Conservation (phyloP, 257 asterid species). For the Fraxinus quadrangulata region DNA sequence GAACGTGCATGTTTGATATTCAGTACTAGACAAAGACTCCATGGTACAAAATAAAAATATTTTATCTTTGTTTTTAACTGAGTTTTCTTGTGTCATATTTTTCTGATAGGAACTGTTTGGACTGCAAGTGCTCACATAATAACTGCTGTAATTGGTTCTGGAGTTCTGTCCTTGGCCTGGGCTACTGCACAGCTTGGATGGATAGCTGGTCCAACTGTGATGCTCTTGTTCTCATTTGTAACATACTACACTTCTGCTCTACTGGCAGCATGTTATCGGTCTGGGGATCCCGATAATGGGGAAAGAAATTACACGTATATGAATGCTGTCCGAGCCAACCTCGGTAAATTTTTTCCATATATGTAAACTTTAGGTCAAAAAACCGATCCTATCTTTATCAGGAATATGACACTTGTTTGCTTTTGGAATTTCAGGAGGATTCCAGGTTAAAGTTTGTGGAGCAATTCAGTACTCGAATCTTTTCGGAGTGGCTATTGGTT, state of each 20-base stretch:
- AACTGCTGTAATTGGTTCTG: constrained; percentile 53
- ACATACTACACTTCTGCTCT: constrained; percentile 49
- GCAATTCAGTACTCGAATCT: constrained; percentile 46
- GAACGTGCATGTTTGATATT: not conserved
- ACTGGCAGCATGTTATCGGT: constrained; percentile 43
- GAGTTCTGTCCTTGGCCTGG: constrained; percentile 50
- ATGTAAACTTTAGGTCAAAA: not conserved
- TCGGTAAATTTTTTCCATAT: constrained; percentile 24
- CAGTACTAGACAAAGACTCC: not conserved
- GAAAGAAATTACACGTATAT: constrained; percentile 50
- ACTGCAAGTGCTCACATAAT: constrained; percentile 52
- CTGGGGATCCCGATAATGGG: constrained; percentile 43
- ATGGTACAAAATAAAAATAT: not conserved
- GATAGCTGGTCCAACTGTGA: constrained; percentile 43
- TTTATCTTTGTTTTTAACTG: not conserved
- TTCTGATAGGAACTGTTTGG: constrained; percentile 37
- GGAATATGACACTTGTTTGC: not conserved
- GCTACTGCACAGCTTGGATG: constrained; percentile 51
- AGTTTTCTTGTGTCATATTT: not conserved
- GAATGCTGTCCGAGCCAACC: constrained; percentile 43
- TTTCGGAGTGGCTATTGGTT: constrained; percentile 47
- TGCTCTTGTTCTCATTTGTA: constrained; percentile 39
- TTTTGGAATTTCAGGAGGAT: constrained; percentile 41
- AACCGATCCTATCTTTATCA: not conserved
- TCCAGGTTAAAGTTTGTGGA: constrained; percentile 44